Percentiles rank a stretch among this genome's conserved stretches.
Evolutionary conservation across 352 stramenopile genomes (phyloP).

Genomic region (Globisporangium iwayamae): DNA sequence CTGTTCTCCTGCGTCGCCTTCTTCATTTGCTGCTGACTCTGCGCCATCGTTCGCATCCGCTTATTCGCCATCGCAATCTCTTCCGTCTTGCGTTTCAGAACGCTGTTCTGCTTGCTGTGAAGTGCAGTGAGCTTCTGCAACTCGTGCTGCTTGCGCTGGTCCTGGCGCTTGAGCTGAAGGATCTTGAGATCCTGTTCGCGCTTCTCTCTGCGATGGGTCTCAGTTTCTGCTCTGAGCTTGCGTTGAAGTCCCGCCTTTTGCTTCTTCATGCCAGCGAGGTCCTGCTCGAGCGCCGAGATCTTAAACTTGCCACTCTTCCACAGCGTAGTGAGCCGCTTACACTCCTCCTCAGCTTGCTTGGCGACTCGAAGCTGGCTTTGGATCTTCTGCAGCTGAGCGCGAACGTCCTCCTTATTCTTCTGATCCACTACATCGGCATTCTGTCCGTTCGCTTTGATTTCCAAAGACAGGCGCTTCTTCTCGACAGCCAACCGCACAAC

Average conservation of each 20-base stretch:
- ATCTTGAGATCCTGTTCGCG: slow-evolving; percentile 42
- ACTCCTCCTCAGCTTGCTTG: slow-evolving; percentile 33
- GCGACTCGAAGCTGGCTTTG: slow-evolving; percentile 34
- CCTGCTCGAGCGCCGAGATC: slow-evolving; percentile 42
- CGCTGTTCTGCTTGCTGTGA: slow-evolving; percentile 39
- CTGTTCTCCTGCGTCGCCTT: slow-evolving; percentile 22
- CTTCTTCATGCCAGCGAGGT: slow-evolving; percentile 48
- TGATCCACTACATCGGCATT: neutral
- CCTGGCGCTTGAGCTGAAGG: slow-evolving; percentile 49
- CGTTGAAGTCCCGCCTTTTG: slow-evolving; percentile 40
- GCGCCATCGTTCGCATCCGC: slow-evolving; percentile 29
- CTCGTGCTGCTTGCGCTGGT: slow-evolving; percentile 55
- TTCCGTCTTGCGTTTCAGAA: slow-evolving; percentile 63
- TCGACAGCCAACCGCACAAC: slow-evolving; percentile 23
- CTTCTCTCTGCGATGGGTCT: slow-evolving; percentile 41
- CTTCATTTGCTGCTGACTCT: slow-evolving; percentile 25
- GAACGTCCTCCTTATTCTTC: slow-evolving; percentile 12
- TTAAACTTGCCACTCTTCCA: slow-evolving; percentile 39
- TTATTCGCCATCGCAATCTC: slow-evolving; percentile 44
- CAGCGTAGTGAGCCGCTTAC: slow-evolving; percentile 28
- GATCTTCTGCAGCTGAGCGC: slow-evolving; percentile 22
- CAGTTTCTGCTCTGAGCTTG: slow-evolving; percentile 32
- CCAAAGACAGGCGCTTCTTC: slow-evolving; percentile 26
- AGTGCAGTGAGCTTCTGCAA: slow-evolving; percentile 41
- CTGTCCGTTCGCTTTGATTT: slow-evolving; percentile 14